A percentile compares a stretch with the other conserved stretches of the same genome.
Evolutionary conservation across 2,329 filamentous ascomycete genomes (phyloP).

Genomic region (Stachybotrys chlorohalonatus): DNA sequence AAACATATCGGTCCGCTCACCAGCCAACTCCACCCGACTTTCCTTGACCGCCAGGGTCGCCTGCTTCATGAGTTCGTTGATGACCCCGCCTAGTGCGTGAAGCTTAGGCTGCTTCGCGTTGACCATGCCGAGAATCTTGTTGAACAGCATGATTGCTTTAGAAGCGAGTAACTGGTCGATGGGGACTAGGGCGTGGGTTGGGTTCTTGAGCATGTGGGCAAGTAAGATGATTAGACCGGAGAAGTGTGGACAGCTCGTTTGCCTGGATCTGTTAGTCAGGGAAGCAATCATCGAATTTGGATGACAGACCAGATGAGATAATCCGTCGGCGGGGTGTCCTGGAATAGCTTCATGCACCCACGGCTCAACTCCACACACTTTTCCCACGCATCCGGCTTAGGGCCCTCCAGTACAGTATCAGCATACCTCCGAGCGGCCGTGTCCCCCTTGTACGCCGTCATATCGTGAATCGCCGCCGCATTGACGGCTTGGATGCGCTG

Average conservation of each 20-base stretch:
- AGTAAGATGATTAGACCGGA: constrained; percentile 24
- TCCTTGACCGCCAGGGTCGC: neutral
- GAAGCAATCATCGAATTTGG: too few relatives aligned
- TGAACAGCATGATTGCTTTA: constrained; percentile 17
- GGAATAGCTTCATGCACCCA: constrained; percentile 22
- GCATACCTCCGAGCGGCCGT: neutral
- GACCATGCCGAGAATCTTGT: constrained; percentile 6
- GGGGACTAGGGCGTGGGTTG: constrained; percentile 12
- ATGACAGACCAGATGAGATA: constrained; percentile 20
- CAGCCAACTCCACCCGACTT: neutral
- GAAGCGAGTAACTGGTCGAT: constrained; percentile 18
- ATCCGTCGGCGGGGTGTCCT: constrained; percentile 17
- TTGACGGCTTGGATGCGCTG: constrained; percentile 19
- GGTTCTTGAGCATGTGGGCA: constrained; percentile 20
- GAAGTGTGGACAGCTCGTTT: constrained; percentile 20
- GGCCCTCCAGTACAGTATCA: constrained; percentile 5
- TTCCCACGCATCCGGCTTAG: constrained; percentile 19
- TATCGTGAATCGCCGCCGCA: constrained; percentile 11
- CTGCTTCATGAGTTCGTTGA: neutral
- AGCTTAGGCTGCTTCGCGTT: neutral
- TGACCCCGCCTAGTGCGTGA: neutral
- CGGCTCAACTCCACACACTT: constrained; percentile 23
- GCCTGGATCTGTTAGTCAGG: constrained; percentile 8
- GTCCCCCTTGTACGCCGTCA: constrained; percentile 2
- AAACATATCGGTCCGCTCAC: neutral